A percentile compares a stretch with the other conserved stretches of the same genome.
These are phyloP conservation scores for Amanita phalloides DNA, from an alignment of 768 basidiomycete genomes.

Conservation along the genomic window DNA sequence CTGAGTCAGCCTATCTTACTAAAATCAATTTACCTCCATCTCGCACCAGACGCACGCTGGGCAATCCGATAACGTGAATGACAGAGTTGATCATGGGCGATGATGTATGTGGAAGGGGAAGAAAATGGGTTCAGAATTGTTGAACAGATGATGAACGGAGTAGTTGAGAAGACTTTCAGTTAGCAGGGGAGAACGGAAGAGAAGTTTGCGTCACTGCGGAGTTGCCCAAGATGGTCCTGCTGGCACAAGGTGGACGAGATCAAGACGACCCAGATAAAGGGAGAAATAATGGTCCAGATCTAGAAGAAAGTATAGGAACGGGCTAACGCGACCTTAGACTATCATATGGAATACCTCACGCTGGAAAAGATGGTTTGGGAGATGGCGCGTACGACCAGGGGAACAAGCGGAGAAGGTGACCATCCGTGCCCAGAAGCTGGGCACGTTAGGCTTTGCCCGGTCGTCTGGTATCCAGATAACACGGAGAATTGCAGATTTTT, in stretches of 20 bases:
- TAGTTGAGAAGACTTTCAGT: no score
- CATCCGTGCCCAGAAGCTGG: constrained; percentile 56
- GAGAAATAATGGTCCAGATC: no score
- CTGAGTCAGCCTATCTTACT: no score
- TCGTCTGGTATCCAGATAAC: constrained; percentile 55
- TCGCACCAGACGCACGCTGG: no score
- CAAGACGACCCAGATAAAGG: no score
- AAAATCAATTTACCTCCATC: no score
- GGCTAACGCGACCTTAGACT: constrained; percentile 16
- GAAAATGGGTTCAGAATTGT: no score
- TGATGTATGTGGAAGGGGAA: no score
- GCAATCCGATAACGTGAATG: no score
- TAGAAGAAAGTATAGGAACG: constrained; percentile 19
- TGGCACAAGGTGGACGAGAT: constrained; percentile 11
- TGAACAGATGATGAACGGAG: no score
- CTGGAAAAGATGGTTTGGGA: constrained; percentile 48
- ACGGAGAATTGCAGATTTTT: constrained; percentile 14
- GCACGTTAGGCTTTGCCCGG: constrained; percentile 58
- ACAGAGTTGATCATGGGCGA: no score
- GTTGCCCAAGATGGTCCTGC: constrained; percentile 38
- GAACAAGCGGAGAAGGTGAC: constrained; percentile 24
- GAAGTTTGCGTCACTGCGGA: constrained; percentile 31
- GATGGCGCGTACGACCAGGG: constrained; percentile 21
- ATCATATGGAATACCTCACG: constrained; percentile 35
- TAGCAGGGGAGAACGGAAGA: no score